Base-by-base conservation (phyloP, 1,139 yeast genomes). In the Suzukiozyma palmioleophila region DNA sequence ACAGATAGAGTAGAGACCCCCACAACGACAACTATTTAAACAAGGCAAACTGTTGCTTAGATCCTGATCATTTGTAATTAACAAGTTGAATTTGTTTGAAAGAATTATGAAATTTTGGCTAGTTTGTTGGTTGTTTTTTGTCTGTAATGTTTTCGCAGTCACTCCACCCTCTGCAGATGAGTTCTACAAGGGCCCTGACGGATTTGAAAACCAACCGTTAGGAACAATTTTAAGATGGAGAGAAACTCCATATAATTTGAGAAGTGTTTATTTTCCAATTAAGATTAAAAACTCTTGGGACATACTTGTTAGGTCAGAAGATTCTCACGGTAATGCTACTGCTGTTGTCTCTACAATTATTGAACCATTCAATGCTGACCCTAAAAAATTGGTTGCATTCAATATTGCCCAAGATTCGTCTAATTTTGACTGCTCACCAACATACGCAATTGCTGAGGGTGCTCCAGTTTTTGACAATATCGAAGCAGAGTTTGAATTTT, bases 291-390 rank as follows among this genome's bases (percentile, higher is more conserved):
- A 53, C 21, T 43, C 62, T 2, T 62, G 66, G 62, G 68, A 65
- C 44, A 43, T 63, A 27, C 44, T 66, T 37, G 63, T 62, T 2
- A 50, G 69, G 35, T 56, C 69, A 3, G 52, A 55, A 30, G 69
- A 66, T 42, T 43, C 62, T 4, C 42, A 45, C 26, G 69, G 66
- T 8, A 47, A 57, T 12, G 55, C 70, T 3, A 52, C 46, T 13
- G 67, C 62, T 2, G 51, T 62, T 33, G 64, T 60, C 9, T 51
- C 66, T 4, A 62, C 71, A 2, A 39, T 66, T 8, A 52, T 64
- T 27, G 59, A 60, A 44, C 69, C 72, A 1, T 49, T 41, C 33
- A 53, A 59, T 37, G 53, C 62, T 11, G 54, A 57, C 33, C 50
- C 56, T 6, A 36, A 40, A 15, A 55, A 56, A 40, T 39, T 62